Percentiles rank a stretch among this genome's conserved stretches.
These are phyloP conservation scores for Cytidiella melzeri DNA, from an alignment of 768 basidiomycete genomes.

Conservation along the genomic window DNA sequence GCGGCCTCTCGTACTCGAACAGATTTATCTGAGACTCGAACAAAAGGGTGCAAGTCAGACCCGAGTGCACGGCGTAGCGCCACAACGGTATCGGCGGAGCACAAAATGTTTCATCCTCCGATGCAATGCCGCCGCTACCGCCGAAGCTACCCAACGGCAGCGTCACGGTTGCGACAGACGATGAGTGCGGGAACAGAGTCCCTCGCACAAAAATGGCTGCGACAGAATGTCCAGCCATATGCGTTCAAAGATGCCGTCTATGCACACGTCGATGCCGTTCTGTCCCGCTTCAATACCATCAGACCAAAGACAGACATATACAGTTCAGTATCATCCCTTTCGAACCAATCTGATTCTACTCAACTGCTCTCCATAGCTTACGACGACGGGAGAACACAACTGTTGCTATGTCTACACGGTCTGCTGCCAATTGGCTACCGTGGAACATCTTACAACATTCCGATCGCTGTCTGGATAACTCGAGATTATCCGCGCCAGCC, in stretches of 20 bases:
- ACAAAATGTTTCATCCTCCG: neutral
- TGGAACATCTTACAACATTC: constrained; percentile 83
- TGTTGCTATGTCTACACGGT: constrained; percentile 88
- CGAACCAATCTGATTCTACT: constrained; percentile 9
- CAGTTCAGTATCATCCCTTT: constrained; percentile 35
- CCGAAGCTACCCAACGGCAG: neutral
- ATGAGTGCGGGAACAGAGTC: constrained; percentile 27
- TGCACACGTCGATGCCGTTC: constrained; percentile 54
- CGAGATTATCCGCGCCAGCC: constrained; percentile 77
- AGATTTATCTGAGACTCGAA: no score
- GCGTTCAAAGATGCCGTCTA: constrained; percentile 48
- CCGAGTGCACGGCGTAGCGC: no score
- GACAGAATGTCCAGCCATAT: constrained; percentile 57
- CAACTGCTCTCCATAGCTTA: constrained; percentile 50
- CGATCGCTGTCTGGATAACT: constrained; percentile 83
- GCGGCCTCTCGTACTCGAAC: no score
- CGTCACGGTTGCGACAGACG: neutral
- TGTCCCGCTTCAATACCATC: constrained; percentile 49
- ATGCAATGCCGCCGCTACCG: neutral
- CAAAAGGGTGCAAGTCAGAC: no score
- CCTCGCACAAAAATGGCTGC: constrained; percentile 54
- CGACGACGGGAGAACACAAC: constrained; percentile 90
- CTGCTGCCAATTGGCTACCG: constrained; percentile 84
- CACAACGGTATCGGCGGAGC: no score
- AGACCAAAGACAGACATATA: constrained; percentile 80